Conservation (phyloP, 2,329 filamentous ascomycete species). For the Teratosphaeria gauchensis region DNA sequence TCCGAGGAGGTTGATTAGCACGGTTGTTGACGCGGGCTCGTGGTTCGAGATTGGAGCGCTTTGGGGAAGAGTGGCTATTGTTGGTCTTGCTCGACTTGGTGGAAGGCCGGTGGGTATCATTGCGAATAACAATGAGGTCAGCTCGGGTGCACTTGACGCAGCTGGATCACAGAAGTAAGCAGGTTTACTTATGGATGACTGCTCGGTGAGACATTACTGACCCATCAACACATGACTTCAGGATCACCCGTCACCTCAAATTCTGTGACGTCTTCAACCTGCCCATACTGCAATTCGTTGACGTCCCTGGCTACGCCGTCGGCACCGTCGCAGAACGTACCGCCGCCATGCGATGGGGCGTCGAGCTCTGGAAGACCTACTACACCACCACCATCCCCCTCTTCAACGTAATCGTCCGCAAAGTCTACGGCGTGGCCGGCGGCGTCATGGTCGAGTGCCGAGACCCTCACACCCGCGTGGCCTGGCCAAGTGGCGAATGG, state of each 20-base stretch:
- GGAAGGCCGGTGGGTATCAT: slow-evolving; percentile 51
- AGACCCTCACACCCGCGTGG: slow-evolving; percentile 51
- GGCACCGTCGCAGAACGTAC: slow-evolving; percentile 53
- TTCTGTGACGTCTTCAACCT: slow-evolving; percentile 58
- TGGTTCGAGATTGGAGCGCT: slow-evolving; percentile 57
- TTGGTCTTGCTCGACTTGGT: slow-evolving; percentile 49
- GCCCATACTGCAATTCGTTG: slow-evolving; percentile 54
- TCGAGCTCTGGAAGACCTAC: slow-evolving; percentile 52
- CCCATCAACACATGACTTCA: slow-evolving; percentile 16
- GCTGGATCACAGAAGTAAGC: slow-evolving; percentile 47
- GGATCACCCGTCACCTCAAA: slow-evolving; percentile 39
- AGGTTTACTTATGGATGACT: no score
- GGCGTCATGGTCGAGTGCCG: slow-evolving; percentile 55
- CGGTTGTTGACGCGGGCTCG: slow-evolving; percentile 45
- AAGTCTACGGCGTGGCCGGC: slow-evolving; percentile 54
- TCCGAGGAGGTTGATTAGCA: slow-evolving; percentile 46
- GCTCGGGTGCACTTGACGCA: slow-evolving; percentile 52
- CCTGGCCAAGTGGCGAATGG: slow-evolving; percentile 55
- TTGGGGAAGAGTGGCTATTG: slow-evolving; percentile 54
- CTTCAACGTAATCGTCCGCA: slow-evolving; percentile 53
- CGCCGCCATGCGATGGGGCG: slow-evolving; percentile 56
- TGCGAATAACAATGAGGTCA: slow-evolving; percentile 51
- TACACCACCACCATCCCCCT: slow-evolving; percentile 54
- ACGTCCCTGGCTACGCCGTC: slow-evolving; percentile 54
- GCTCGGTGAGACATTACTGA: slow-evolving; percentile 25